Evolutionary conservation across 257 asterid species (phyloP).

Genomic region (Petrea volubilis): DNA sequence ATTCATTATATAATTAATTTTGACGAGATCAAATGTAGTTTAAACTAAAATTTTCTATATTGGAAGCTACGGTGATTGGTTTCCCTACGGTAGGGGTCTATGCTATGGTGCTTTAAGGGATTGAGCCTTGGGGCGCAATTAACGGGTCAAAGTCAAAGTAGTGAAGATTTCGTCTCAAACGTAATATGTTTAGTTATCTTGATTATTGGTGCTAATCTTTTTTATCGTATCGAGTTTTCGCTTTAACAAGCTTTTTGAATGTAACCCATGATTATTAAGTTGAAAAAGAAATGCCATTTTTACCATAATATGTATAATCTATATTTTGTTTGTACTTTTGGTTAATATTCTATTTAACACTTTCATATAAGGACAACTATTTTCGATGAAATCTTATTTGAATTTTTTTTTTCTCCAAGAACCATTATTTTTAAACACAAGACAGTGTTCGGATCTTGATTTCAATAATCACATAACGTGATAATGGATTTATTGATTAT

Average conservation of each 20-base stretch:
- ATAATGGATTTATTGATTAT: too few species aligned
- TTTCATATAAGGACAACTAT: too few species aligned
- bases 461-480: too few species aligned
- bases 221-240: not conserved
- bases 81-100: not conserved
- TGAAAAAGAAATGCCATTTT: not conserved
- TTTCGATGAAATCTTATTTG: too few species aligned
- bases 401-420: too few species aligned
- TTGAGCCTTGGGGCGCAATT: slow-evolving; percentile 1
- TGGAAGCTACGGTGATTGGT: not conserved
- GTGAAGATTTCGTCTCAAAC: not conserved
- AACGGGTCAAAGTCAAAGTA: not conserved
- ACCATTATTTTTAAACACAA: too few species aligned
- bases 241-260: not conserved
- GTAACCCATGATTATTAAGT: not conserved
- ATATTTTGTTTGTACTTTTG: too few species aligned
- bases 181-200: not conserved
- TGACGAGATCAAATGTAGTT: too few species aligned
- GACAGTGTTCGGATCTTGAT: too few species aligned
- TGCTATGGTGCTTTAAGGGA: not conserved
- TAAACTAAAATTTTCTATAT: not conserved
- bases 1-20: too few species aligned
- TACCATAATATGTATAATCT: too few species aligned
- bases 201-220: not conserved
- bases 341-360: too few species aligned